Evolutionary conservation across 2,329 filamentous ascomycete genomes (phyloP).

Genomic region (Diaporthe helianthi): DNA sequence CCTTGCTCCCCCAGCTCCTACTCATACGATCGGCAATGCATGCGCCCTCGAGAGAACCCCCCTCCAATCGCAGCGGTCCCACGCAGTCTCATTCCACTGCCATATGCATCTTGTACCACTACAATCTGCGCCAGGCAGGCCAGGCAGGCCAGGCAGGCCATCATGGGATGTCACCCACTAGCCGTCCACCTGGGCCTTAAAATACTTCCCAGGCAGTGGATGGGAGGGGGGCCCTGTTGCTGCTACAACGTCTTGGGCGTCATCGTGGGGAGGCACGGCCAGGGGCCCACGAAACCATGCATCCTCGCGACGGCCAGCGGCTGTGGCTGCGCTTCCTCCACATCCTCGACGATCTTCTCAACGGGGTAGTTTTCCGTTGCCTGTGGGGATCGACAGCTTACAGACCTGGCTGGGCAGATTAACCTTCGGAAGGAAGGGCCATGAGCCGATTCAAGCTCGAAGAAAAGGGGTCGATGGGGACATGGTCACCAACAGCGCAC

Average conservation of each 20-base stretch:
- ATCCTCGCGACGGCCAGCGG: neutral
- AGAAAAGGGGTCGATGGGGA: conserved; percentile 3
- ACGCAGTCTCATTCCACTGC: conserved; percentile 13
- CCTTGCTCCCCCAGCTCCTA: conserved; percentile 18
- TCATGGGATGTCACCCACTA: conserved; percentile 14
- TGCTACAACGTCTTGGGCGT: conserved; percentile 11
- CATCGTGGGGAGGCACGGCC: neutral
- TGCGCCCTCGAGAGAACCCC: neutral
- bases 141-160: neutral
- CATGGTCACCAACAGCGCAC: neutral
- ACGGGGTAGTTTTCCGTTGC: conserved; percentile 3
- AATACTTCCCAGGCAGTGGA: neutral
- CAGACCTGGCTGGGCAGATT: conserved; percentile 13
- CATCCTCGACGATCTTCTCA: conserved; percentile 8
- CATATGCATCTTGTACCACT: conserved; percentile 11
- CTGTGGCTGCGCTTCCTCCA: conserved; percentile 12
- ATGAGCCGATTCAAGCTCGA: neutral
- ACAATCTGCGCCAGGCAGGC: conserved; percentile 21
- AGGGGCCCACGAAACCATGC: neutral
- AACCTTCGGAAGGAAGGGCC: conserved; percentile 28
- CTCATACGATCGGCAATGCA: conserved; percentile 19
- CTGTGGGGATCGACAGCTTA: conserved; percentile 17
- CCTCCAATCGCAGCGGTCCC: conserved; percentile 24
- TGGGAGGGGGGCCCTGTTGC: neutral
- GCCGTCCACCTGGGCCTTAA: neutral